These are phyloP conservation scores for Thelonectria olida DNA, from an alignment of 2,329 filamentous ascomycete genomes.

Conservation along the genomic window DNA sequence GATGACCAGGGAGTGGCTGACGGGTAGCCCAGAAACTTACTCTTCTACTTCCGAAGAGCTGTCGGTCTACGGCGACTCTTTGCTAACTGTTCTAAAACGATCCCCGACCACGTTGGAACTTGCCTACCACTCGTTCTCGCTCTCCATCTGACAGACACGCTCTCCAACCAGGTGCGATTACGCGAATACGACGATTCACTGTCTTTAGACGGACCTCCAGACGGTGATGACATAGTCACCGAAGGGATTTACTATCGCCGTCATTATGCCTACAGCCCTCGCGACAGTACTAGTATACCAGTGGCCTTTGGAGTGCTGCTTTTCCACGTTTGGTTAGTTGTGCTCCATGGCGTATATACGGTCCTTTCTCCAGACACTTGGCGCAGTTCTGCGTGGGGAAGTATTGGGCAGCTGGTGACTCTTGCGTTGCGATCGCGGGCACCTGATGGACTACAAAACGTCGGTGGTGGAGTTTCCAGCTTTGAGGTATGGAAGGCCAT, in stretches of 20 bases:
- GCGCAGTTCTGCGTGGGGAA: constrained; percentile 7
- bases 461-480: not conserved
- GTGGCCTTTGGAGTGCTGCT: not conserved
- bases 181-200: not conserved
- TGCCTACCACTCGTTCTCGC: not conserved
- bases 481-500: not conserved
- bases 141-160: not conserved
- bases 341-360: not conserved
- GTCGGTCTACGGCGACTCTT: not conserved
- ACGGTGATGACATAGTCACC: not conserved
- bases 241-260: not conserved
- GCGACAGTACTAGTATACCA: not conserved
- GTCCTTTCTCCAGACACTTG: not conserved
- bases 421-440: constrained; percentile 9
- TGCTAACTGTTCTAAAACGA: not conserved
- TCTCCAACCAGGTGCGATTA: not conserved
- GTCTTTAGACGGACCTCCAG: not conserved
- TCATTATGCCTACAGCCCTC: not conserved
- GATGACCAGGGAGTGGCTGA: not conserved
- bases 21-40: not conserved
- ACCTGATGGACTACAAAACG: not conserved
- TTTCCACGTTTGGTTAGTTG: not conserved
- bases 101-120: no score
- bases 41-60: not conserved
- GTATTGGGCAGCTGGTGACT: constrained; percentile 1